Conservation (phyloP, 305 asterid species). For the Caryopteris hybrid region DNA sequence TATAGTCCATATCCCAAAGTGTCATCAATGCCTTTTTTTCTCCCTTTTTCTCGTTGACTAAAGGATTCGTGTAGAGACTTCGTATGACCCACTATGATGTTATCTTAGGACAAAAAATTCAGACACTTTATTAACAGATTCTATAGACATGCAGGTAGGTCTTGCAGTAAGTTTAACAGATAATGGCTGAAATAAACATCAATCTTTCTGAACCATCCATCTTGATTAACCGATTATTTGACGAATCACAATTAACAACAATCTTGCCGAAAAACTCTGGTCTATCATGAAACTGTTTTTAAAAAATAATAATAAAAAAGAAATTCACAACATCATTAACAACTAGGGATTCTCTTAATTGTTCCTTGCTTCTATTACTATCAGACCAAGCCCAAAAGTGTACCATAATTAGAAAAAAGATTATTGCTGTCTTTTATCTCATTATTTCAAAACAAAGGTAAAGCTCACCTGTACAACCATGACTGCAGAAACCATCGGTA, state of each 20-base stretch:
- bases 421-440: not conserved
- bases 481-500: conserved; percentile 24
- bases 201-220: not conserved
- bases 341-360: not conserved
- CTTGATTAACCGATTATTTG: not conserved
- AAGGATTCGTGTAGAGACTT: not conserved
- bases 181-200: not conserved
- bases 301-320: not conserved
- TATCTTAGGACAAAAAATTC: not conserved
- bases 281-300: not conserved
- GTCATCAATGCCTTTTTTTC: not conserved
- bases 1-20: not conserved
- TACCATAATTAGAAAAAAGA: not conserved
- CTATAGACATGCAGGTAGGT: too few species aligned
- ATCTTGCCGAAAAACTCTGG: not conserved
- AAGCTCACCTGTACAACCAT: conserved; percentile 33
- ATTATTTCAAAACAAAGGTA: not conserved
- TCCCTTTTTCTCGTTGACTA: not conserved
- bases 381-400: not conserved
- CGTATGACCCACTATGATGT: not conserved
- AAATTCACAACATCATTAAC: too few species aligned
- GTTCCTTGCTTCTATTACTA: not conserved
- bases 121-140: not conserved
- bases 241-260: not conserved
- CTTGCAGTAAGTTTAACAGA: not conserved